Evolutionary conservation across 192 early-diverging fungal species (phyloP), one percentile per base, ranked within the genome.

Genomic region (Lobosporangium transversale): DNA sequence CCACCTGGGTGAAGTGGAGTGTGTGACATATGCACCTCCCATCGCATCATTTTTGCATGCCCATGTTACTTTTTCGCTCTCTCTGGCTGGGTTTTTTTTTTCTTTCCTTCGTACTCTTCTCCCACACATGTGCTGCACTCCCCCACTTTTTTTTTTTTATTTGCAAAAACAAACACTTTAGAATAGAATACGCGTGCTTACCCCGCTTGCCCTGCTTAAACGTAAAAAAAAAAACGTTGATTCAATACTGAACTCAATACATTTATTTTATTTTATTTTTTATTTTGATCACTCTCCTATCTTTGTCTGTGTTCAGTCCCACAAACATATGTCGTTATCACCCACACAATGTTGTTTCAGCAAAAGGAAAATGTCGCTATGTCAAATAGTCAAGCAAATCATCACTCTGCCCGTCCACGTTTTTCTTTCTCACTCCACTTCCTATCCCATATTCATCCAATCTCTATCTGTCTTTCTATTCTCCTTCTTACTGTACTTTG

Each of bases 281-380:
- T n/a, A n/a, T n/a, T n/a, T n/a, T n/a, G n/a, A n/a, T n/a, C n/a
- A n/a, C n/a, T n/a, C n/a, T n/a, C n/a, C n/a, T n/a, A n/a, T n/a
- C n/a, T n/a, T n/a, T n/a, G n/a, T n/a, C n/a, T n/a, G n/a, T n/a
- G n/a, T n/a, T n/a, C n/a, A n/a, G n/a, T n/a, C n/a, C n/a, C n/a
- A n/a, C n/a, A n/a, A 58, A 68, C 66, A 68, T 47, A 58, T 68
- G 54, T 68, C 66, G 45, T 68, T 58, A 68, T 68, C 66, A 51
- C 63, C 63, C 63, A 66, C 63, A 66, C 7, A 14, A n/a, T n/a
- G n/a, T n/a, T n/a, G n/a, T n/a, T n/a, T n/a, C n/a, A n/a, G n/a
- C n/a, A n/a, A n/a, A n/a, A n/a, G n/a, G n/a, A n/a, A n/a, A n/a
- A n/a, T n/a, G n/a, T n/a, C n/a, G n/a, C n/a, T n/a, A n/a, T n/a